Conservation (phyloP, 768 basidiomycete species). For the Cytidiella melzeri region DNA sequence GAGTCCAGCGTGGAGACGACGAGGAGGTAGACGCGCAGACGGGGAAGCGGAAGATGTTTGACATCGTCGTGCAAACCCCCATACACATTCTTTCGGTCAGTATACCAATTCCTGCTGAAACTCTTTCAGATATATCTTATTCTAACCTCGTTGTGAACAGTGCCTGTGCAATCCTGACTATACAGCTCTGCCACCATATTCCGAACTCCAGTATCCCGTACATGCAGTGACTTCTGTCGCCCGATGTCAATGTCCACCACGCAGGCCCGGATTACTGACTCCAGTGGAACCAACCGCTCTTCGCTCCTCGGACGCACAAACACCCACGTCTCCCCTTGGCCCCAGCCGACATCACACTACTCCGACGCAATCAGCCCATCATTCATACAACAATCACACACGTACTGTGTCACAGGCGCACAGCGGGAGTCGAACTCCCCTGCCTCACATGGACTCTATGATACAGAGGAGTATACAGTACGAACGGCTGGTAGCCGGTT, state of each 20-base stretch:
- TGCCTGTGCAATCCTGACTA: slow-evolving; percentile 80
- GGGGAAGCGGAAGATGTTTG: slow-evolving; percentile 76
- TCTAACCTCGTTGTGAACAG: slow-evolving; percentile 28
- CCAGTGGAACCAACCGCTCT: too few relatives aligned
- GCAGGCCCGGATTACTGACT: too few relatives aligned
- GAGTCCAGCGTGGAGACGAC: slow-evolving; percentile 81
- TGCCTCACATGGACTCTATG: slow-evolving; percentile 20
- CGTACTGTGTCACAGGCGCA: neutral
- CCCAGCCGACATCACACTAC: too few relatives aligned
- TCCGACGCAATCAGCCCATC: neutral
- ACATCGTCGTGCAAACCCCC: slow-evolving; percentile 81
- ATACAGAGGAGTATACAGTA: slow-evolving; percentile 46
- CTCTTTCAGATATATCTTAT: neutral
- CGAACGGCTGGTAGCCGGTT: slow-evolving; percentile 77
- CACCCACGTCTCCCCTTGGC: slow-evolving; percentile 6
- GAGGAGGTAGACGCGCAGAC: slow-evolving; percentile 50
- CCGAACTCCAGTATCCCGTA: too few relatives aligned
- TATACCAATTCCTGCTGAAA: slow-evolving; percentile 12
- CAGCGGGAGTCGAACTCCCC: slow-evolving; percentile 4
- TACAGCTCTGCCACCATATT: slow-evolving; percentile 75
- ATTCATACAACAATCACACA: too few relatives aligned
- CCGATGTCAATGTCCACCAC: too few relatives aligned
- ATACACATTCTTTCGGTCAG: slow-evolving; percentile 83
- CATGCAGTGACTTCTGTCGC: too few relatives aligned
- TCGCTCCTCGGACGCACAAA: slow-evolving; percentile 1